Evolutionary conservation across 345 rosid genomes (phyloP).

Genomic region (Lumnitzera littorea): DNA sequence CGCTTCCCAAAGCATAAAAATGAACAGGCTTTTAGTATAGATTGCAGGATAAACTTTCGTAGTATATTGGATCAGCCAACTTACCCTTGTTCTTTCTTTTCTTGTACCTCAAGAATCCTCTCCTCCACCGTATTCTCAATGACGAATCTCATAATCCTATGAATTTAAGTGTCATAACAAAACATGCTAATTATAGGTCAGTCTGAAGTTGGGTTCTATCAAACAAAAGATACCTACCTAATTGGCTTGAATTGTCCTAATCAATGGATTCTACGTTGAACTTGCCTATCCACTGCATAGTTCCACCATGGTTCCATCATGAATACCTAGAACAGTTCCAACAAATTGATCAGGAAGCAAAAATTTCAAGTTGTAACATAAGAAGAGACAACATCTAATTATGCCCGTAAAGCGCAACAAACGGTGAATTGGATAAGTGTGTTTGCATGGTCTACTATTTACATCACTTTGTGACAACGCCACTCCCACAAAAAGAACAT

Average conservation of each 20-base stretch:
- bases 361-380: too few relatives aligned
- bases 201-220: background rate
- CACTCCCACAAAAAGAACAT: too few relatives aligned
- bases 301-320: conserved; percentile 99
- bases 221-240: conserved; percentile 37
- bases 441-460: too few relatives aligned
- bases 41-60: too few relatives aligned
- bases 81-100: conserved; percentile 95
- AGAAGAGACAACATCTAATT: too few relatives aligned
- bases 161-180: conserved; percentile 2
- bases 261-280: conserved; percentile 93
- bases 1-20: conserved; percentile 44
- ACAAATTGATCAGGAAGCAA: background rate
- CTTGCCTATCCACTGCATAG: conserved; percentile 96
- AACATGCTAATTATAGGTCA: background rate
- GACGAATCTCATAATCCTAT: conserved; percentile 74
- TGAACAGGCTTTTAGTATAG: too few relatives aligned
- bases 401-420: too few relatives aligned
- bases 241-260: conserved; percentile 96
- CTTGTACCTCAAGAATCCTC: conserved; percentile 81
- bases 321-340: conserved; percentile 48
- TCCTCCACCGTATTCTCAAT: conserved; percentile 94
- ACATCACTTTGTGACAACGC: too few relatives aligned
- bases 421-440: too few relatives aligned
- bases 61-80: conserved; percentile 1